Evolutionary conservation across 176 grass and related monocot genomes (phyloP).

Genomic region (Aegilops speltoides): DNA sequence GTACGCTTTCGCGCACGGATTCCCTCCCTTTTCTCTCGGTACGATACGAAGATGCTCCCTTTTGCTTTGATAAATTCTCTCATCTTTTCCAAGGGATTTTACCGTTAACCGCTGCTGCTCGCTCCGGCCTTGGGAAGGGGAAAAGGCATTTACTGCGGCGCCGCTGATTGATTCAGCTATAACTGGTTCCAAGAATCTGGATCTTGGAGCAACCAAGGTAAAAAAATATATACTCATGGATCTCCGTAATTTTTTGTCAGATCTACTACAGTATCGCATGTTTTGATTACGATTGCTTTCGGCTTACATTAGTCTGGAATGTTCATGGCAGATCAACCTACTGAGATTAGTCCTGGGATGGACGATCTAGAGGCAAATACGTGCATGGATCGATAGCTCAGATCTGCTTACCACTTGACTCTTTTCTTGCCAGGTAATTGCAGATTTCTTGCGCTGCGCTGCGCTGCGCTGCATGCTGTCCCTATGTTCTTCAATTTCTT

Average conservation of each 20-base stretch:
- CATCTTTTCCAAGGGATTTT: slow-evolving; percentile 32
- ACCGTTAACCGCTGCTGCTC: not conserved
- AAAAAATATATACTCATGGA: not conserved
- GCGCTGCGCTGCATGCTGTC: not conserved
- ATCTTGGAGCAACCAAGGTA: not conserved
- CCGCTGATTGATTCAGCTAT: not conserved
- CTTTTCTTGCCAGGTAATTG: slow-evolving; percentile 10
- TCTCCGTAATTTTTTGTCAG: not conserved
- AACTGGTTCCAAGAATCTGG: not conserved
- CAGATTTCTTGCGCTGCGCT: slow-evolving; percentile 34
- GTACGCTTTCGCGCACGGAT: slow-evolving; percentile 37
- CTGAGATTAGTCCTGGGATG: not conserved
- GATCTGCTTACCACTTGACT: slow-evolving; percentile 31
- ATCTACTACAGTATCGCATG: slow-evolving; percentile 17
- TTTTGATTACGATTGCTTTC: not conserved
- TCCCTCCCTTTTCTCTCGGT: slow-evolving; percentile 29
- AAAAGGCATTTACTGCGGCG: not conserved
- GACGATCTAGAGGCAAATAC: not conserved
- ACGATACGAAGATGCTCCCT: slow-evolving; percentile 10
- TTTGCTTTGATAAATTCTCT: slow-evolving; percentile 1
- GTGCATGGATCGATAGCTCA: not conserved
- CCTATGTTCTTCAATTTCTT: slow-evolving; percentile 26
- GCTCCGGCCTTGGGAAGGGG: slow-evolving; percentile 14
- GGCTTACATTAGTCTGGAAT: not conserved
- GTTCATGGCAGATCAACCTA: not conserved